Conservation (phyloP, 225 moss, liverwort and hornwort species). For the Takakia lepidozioides region DNA sequence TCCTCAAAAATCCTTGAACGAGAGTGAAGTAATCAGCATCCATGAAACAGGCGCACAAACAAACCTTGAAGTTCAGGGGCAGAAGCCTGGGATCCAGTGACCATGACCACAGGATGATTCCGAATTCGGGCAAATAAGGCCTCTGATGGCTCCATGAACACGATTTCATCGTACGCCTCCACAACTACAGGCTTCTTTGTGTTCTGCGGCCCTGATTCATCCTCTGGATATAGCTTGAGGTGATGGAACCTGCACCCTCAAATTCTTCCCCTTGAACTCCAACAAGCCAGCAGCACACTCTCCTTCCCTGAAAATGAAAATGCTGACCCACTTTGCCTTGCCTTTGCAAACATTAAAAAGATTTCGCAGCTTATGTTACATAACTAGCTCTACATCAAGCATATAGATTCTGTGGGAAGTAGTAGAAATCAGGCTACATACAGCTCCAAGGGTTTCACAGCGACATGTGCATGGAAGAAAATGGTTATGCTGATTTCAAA, state of each 20-base stretch:
- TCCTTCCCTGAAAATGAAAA: no score
- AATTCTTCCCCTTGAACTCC: no score
- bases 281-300: no score
- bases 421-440: slow-evolving; percentile 14
- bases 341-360: no score
- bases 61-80: slow-evolving; percentile 33
- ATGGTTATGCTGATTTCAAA: slow-evolving; percentile 95
- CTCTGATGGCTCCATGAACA: slow-evolving; percentile 80
- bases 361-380: no score
- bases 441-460: slow-evolving; percentile 89
- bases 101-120: slow-evolving; percentile 45
- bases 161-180: slow-evolving; percentile 93
- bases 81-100: slow-evolving; percentile 41
- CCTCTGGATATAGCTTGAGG: slow-evolving; percentile 86
- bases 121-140: slow-evolving; percentile 71
- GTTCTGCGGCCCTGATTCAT: slow-evolving; percentile 79
- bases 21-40: no score
- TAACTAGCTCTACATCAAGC: no score
- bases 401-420: no score
- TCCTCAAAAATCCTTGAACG: no score
- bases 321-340: no score
- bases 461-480: slow-evolving; percentile 82
- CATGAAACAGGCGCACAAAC: no score
- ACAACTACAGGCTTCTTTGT: slow-evolving; percentile 96
- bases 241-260: slow-evolving; percentile 74